These are phyloP conservation scores for Polygonum maritimum DNA, from an alignment of 148 eudicot species.

Conservation along the genomic window DNA sequence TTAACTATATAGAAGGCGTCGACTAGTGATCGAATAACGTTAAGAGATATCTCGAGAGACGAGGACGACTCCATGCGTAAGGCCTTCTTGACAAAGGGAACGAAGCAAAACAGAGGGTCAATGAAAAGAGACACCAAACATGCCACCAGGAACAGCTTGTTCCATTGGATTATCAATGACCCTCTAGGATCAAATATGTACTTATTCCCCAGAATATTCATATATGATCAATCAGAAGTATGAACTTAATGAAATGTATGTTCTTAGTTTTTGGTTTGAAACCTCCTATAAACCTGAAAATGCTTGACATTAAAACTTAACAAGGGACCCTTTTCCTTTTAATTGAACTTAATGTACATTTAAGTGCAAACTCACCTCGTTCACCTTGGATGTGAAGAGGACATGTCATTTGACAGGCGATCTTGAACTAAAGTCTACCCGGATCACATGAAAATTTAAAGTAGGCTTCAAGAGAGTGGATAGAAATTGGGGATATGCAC, in stretches of 20 bases:
- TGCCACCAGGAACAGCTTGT: constrained; percentile 24
- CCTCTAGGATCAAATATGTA: constrained; percentile 27
- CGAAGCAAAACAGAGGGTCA: constrained; percentile 48
- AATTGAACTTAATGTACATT: not conserved
- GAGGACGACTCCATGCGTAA: constrained; percentile 31
- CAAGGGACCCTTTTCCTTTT: not conserved
- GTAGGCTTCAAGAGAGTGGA: not conserved
- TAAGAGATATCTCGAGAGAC: constrained; percentile 28
- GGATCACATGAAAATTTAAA: not conserved
- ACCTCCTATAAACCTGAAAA: not conserved
- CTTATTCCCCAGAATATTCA: not conserved
- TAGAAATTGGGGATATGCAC: not conserved
- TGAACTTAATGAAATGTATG: not conserved
- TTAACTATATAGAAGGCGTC: constrained; percentile 37
- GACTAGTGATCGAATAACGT: constrained; percentile 26
- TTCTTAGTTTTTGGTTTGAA: not conserved
- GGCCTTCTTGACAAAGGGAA: constrained; percentile 21
- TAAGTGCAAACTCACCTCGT: not conserved
- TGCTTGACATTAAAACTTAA: not conserved
- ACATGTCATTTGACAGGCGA: not conserved
- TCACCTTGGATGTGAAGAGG: not conserved
- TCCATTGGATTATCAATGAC: constrained; percentile 24
- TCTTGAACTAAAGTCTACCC: not conserved
- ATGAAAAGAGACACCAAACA: constrained; percentile 39
- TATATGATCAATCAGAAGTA: not conserved